phyloP scores from a whole-genome alignment of 2,329 filamentous ascomycete species.

The Trichoderma sp. region DNA sequence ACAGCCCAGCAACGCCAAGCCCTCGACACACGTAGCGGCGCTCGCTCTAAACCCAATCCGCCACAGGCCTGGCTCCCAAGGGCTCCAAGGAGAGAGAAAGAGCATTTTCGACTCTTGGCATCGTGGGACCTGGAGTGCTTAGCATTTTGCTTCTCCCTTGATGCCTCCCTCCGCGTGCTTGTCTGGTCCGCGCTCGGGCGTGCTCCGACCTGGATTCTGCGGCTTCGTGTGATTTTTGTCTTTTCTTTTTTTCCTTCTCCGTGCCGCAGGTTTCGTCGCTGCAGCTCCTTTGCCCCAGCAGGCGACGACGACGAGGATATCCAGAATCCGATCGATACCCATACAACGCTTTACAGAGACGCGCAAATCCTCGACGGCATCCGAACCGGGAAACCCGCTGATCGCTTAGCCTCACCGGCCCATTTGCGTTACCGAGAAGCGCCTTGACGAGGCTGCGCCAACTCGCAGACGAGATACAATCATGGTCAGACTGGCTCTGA shows the following conservation, averaged over 20 bases:
- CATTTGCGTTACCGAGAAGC: background rate
- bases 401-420: background rate
- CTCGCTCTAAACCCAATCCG: constrained; percentile 25
- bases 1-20: constrained; percentile 25
- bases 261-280: background rate
- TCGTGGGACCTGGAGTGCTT: constrained; percentile 20
- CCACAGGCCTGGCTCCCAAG: constrained; percentile 10
- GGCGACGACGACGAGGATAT: constrained; percentile 2
- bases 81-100: too few relatives aligned
- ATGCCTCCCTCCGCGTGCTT: constrained; percentile 4
- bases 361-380: background rate
- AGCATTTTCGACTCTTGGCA: constrained; percentile 18
- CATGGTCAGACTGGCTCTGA: background rate
- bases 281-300: background rate
- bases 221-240: background rate
- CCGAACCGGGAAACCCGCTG: background rate
- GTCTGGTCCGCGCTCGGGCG: background rate
- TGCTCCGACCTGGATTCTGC: background rate
- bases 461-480: background rate
- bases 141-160: constrained; percentile 9
- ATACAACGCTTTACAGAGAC: background rate
- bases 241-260: background rate
- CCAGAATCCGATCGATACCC: background rate
- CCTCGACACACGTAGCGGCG: constrained; percentile 17
- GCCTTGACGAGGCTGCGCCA: background rate